These are phyloP conservation scores for Phalaenopsis equestris DNA, from an alignment of 106 monocot genomes.

Conservation along the genomic window DNA sequence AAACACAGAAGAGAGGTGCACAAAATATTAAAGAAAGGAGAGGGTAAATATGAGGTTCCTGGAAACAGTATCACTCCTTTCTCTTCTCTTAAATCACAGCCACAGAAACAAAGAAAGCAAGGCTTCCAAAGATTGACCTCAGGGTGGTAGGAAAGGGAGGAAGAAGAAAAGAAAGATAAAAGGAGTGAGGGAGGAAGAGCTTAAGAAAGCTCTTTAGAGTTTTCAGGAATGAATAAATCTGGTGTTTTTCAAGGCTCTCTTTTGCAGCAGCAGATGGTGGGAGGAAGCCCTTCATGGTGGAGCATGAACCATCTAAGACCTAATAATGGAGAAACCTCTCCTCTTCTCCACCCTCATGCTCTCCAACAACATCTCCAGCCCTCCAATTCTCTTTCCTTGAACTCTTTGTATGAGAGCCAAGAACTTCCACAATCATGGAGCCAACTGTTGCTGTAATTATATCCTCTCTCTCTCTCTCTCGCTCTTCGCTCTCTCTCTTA, in stretches of 20 bases:
- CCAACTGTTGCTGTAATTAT: constrained; percentile 57
- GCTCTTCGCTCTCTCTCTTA: background rate
- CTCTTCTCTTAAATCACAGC: constrained; percentile 9
- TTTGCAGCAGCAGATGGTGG: constrained; percentile 52
- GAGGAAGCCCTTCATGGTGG: constrained; percentile 52
- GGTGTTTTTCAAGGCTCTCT: constrained; percentile 35
- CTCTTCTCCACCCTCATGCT: constrained; percentile 20
- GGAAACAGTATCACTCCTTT: constrained; percentile 5
- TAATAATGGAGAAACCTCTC: constrained; percentile 13
- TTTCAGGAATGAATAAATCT: constrained; percentile 37
- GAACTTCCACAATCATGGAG: constrained; percentile 68
- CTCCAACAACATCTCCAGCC: constrained; percentile 23
- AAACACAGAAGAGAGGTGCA: constrained; percentile 11
- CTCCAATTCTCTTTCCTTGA: constrained; percentile 10
- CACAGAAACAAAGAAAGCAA: constrained; percentile 16
- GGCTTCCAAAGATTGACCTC: constrained; percentile 6
- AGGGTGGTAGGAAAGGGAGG: background rate
- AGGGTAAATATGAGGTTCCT: constrained; percentile 10
- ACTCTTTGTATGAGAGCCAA: constrained; percentile 27
- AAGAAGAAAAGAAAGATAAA: background rate
- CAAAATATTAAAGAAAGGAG: constrained; percentile 6
- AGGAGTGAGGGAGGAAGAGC: background rate
- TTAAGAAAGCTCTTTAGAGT: constrained; percentile 7
- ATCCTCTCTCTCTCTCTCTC: constrained; percentile 13
- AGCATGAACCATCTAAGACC: constrained; percentile 28